Percentiles rank a stretch among this genome's conserved stretches.
These are phyloP conservation scores for Pseudocercospora cruenta DNA, from an alignment of 2,329 filamentous ascomycete genomes.

Conservation along the genomic window DNA sequence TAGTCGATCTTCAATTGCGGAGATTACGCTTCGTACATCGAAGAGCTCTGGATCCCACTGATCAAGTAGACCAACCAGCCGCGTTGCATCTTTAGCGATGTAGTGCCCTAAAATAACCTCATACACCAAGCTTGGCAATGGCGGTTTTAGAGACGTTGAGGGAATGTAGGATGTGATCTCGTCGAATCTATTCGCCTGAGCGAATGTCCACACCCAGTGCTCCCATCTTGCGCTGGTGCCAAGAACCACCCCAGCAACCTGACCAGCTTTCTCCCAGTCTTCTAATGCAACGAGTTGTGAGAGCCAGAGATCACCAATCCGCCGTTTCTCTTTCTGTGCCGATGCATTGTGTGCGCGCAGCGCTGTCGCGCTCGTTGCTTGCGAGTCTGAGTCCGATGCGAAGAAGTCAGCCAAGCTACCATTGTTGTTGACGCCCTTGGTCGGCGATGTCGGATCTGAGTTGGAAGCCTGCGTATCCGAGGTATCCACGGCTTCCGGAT, in stretches of 20 bases:
- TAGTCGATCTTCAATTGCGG: conserved; percentile 80
- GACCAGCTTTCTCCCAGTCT: conserved; percentile 77
- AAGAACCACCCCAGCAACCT: conserved; percentile 80
- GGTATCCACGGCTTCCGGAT: conserved; percentile 69
- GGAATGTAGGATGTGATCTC: conserved; percentile 88
- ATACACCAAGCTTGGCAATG: conserved; percentile 80
- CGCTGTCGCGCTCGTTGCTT: conserved; percentile 41
- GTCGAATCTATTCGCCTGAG: conserved; percentile 81
- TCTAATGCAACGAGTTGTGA: conserved; percentile 76
- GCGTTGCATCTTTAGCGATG: conserved; percentile 73
- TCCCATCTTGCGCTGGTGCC: conserved; percentile 83
- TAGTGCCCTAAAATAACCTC: conserved; percentile 90
- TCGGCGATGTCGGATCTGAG: conserved; percentile 48
- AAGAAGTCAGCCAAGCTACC: conserved; percentile 51
- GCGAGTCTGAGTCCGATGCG: conserved; percentile 62
- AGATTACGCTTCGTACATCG: conserved; percentile 74
- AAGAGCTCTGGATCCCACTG: conserved; percentile 85
- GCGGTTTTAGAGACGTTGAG: conserved; percentile 72
- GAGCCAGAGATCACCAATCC: conserved; percentile 92
- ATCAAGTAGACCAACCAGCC: conserved; percentile 78
- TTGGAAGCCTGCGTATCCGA: conserved; percentile 41
- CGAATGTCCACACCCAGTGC: conserved; percentile 93
- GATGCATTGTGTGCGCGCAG: conserved; percentile 51
- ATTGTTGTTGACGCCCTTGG: conserved; percentile 41
- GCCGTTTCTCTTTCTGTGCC: conserved; percentile 82